Percentiles rank a stretch among this genome's conserved stretches.
Evolutionary conservation across 352 stramenopile genomes (phyloP).

Genomic region (Phytophthora fragariae): DNA sequence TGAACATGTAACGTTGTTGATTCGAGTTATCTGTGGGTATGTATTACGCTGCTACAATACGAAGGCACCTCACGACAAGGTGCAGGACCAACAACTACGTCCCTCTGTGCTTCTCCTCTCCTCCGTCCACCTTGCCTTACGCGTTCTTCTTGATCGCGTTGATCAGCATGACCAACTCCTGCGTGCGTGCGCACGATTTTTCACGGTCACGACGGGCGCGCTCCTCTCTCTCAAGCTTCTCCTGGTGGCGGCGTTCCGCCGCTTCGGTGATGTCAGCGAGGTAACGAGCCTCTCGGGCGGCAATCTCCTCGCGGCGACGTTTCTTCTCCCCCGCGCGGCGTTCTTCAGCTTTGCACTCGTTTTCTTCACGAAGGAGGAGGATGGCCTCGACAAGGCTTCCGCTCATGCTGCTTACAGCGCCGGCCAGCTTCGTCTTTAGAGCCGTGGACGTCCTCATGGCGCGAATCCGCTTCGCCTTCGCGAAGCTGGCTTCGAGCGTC

Average conservation of each 20-base stretch:
- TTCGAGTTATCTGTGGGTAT: neutral
- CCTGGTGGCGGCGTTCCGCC: neutral
- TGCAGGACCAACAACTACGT: neutral
- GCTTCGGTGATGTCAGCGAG: neutral
- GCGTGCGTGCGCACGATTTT: neutral
- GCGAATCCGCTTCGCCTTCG: neutral
- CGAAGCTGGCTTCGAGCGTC: neutral
- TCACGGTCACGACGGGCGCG: neutral
- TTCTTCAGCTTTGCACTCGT: neutral
- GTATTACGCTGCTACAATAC: neutral
- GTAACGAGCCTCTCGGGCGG: neutral
- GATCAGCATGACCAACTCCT: conserved; percentile 1
- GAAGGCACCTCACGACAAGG: neutral
- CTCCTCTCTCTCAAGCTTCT: neutral
- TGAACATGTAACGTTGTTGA: neutral
- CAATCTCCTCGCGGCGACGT: neutral
- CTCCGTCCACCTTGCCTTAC: neutral
- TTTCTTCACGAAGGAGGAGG: neutral
- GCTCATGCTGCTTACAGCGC: too few species aligned
- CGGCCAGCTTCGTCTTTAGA: neutral
- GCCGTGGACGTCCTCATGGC: neutral
- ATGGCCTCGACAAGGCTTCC: too few species aligned
- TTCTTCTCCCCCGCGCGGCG: neutral
- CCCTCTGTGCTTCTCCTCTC: neutral
- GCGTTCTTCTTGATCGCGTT: neutral